Percentiles rank a stretch among this genome's conserved stretches.
Evolutionary conservation across 768 basidiomycete genomes (phyloP).

Genomic region (Rhizopogon roseolus): DNA sequence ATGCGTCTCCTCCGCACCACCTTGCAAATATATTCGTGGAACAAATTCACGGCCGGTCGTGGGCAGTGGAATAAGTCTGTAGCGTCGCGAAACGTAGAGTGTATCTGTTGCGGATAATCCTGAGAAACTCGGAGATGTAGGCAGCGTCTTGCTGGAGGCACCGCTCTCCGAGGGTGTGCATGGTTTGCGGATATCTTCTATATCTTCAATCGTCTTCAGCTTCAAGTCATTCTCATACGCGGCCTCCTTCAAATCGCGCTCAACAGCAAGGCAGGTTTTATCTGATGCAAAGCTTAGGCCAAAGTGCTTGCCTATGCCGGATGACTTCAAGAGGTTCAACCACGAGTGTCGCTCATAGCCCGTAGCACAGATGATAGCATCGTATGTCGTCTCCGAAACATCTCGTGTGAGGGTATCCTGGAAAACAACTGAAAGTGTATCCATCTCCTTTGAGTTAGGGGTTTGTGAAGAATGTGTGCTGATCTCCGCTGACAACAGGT

Average conservation of each 20-base stretch:
- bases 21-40: slow-evolving; percentile 31
- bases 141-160: slow-evolving; percentile 5
- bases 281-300: slow-evolving; percentile 20
- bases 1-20: slow-evolving; percentile 32
- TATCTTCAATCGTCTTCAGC: no score
- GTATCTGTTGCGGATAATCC: neutral
- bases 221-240: neutral
- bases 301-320: slow-evolving; percentile 33
- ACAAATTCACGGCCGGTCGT: slow-evolving; percentile 1
- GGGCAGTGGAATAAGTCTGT: slow-evolving; percentile 30
- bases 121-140: slow-evolving; percentile 4
- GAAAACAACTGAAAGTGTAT: slow-evolving; percentile 22
- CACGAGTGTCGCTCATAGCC: slow-evolving; percentile 49
- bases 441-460: neutral
- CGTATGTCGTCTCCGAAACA: slow-evolving; percentile 32
- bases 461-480: slow-evolving; percentile 1
- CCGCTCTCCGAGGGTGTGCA: slow-evolving; percentile 2
- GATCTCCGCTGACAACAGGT: slow-evolving; percentile 27
- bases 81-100: slow-evolving; percentile 35
- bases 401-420: slow-evolving; percentile 33
- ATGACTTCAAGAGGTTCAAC: slow-evolving; percentile 37
- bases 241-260: neutral
- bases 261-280: slow-evolving; percentile 8
- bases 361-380: slow-evolving; percentile 47
- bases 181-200: no score